Percentiles rank a stretch among this genome's conserved stretches.
Evolutionary conservation across 2,329 filamentous ascomycete genomes (phyloP).

Genomic region (Mollisiaceae sp.): DNA sequence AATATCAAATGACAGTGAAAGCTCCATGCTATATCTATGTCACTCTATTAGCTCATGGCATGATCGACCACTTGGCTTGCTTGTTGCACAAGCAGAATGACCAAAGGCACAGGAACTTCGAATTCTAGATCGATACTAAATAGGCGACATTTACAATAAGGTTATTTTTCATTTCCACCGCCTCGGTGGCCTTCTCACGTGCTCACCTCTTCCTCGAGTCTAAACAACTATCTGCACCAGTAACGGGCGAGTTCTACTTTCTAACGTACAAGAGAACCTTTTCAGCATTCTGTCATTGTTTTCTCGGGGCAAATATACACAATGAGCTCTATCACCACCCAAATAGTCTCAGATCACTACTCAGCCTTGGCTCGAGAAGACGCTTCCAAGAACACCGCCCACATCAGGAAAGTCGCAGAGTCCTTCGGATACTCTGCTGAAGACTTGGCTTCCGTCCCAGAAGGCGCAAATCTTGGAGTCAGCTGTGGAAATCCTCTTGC

Average conservation of each 20-base stretch:
- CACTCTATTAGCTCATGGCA: neutral
- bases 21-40: neutral
- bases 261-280: too few relatives aligned
- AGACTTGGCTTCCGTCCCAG: constrained; percentile 29
- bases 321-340: constrained; percentile 11
- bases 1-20: neutral
- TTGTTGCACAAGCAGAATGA: neutral
- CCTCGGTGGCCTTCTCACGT: neutral
- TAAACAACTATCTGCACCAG: neutral
- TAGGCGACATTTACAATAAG: neutral
- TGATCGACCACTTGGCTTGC: neutral
- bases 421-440: constrained; percentile 56
- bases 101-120: neutral
- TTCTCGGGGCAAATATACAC: too few relatives aligned
- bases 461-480: constrained; percentile 33
- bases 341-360: constrained; percentile 21
- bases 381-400: constrained; percentile 2
- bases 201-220: neutral
- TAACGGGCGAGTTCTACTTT: too few relatives aligned
- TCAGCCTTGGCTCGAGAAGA: constrained; percentile 20
- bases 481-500: constrained; percentile 35
- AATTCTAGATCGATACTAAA: neutral
- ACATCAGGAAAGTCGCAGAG: constrained; percentile 47
- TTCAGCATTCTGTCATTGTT: too few relatives aligned
- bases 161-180: neutral